Base-by-base conservation (phyloP, 805 yeast genomes). In the Kockiozyma suomiensis region DNA sequence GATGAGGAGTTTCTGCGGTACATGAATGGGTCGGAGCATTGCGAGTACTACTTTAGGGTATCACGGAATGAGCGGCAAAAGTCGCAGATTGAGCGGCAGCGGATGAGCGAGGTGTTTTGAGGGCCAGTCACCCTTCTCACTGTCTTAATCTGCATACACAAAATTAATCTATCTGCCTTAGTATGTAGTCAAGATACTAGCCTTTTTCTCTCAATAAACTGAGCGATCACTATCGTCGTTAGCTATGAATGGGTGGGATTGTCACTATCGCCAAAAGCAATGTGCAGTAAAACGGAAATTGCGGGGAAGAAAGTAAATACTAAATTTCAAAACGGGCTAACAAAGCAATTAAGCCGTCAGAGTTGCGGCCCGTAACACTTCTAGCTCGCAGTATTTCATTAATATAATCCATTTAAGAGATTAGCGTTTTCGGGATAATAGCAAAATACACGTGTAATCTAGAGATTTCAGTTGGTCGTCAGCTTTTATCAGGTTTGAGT, bases 1-100 rank as follows among this genome's bases (percentile, higher is more conserved):
- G 99, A 94, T 74, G 97, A 93, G 73, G 87, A 87, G 68, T 94
- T 94, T 70, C 78, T 94, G 68, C 81, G 84, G 50, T 85, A 85
- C 70, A 91, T 94, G 86, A 85, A 87, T 72, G 97, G 97, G 0
- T 81, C 86, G 21, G 82, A 84, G 58, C 91, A 88, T 70, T 85
- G 96, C 10, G 97, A 90, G 71, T 91, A 88, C 70, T 94, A 88
- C 73, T 94, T 86, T 74, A 80, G 88, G 62, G 85, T 94, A 15
- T 82, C 82, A 65, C 80, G 99, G 71, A 90, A 91, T 72, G 88
- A 86, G 58, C 80, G 88, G 57, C 94, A 91, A 69, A 85, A 85
- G 64, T 89, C 97, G 1, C 82, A 84, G 55, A 93, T 94, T 51
- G 84, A 81, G 64, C 77, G 83, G 78, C 66, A 62, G 58, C 46